A percentile compares a stretch with the other conserved stretches of the same genome.
phyloP scores from a whole-genome alignment of 1,139 yeast species.

The Hyphopichia khmerensis region DNA sequence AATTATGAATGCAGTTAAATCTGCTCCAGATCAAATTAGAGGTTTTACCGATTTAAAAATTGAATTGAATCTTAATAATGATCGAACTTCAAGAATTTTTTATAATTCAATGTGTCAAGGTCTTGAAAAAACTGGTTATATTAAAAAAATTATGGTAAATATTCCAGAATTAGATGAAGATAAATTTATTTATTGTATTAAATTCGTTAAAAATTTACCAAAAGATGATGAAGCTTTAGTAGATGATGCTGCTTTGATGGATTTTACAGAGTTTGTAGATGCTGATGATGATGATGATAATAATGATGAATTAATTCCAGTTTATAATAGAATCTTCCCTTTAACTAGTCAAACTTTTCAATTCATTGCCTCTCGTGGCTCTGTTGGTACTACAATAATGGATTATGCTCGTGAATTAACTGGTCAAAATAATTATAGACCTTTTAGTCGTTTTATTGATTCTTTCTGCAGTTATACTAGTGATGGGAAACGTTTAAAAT shows the following conservation, averaged over 20 bases:
- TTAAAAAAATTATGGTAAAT: constrained; percentile 59
- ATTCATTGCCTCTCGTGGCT: constrained; percentile 35
- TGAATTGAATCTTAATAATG: constrained; percentile 56
- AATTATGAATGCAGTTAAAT: constrained; percentile 56
- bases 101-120: constrained; percentile 53
- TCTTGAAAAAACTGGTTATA: constrained; percentile 51
- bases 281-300: constrained; percentile 14
- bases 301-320: constrained; percentile 21
- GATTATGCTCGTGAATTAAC: constrained; percentile 46
- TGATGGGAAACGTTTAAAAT: constrained; percentile 22
- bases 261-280: constrained; percentile 10
- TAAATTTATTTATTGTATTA: constrained; percentile 51
- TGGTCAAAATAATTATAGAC: constrained; percentile 54
- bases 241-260: constrained; percentile 20
- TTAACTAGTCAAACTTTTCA: constrained; percentile 61
- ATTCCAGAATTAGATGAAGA: constrained; percentile 42
- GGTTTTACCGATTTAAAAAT: constrained; percentile 63
- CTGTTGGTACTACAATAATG: constrained; percentile 57
- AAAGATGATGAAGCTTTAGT: constrained; percentile 24
- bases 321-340: constrained; percentile 58
- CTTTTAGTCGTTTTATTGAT: constrained; percentile 52
- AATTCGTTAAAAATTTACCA: constrained; percentile 55
- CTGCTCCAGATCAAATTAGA: constrained; percentile 68
- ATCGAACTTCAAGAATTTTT: constrained; percentile 42
- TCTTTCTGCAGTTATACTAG: constrained; percentile 34